Conservation (phyloP, 169 alveolate species). For the Theileria luwenshuni region DNA sequence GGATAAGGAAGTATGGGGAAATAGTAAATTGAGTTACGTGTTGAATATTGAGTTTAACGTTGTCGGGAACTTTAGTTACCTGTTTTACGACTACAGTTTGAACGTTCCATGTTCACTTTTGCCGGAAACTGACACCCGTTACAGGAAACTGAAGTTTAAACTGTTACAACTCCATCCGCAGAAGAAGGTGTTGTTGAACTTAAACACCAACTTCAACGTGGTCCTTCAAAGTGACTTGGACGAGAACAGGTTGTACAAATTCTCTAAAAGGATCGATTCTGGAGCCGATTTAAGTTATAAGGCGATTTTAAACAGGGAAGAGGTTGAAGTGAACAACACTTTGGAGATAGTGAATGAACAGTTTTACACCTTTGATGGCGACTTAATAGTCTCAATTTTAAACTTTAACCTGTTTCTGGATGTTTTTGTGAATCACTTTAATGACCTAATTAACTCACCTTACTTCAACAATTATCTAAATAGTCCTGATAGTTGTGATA, state of each 20-base stretch:
- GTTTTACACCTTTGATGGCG: conserved; percentile 3
- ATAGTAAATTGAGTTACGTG: background rate
- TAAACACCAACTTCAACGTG: background rate
- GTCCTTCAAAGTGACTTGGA: conserved; percentile 9
- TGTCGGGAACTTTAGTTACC: background rate
- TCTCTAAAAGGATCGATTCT: background rate
- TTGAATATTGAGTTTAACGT: background rate
- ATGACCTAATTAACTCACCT: no score
- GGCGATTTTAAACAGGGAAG: no score
- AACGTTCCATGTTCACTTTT: background rate
- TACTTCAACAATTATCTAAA: background rate
- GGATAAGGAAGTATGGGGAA: background rate
- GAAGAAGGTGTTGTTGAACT: conserved; percentile 9
- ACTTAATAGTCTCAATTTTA: background rate
- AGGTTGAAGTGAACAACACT: background rate
- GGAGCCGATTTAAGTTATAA: conserved; percentile 4
- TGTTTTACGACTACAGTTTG: conserved; percentile 1
- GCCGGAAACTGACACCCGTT: background rate
- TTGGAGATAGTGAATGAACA: background rate
- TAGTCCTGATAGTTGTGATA: background rate
- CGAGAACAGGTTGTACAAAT: background rate
- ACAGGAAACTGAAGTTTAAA: background rate
- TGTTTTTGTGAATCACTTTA: conserved; percentile 10
- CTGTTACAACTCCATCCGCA: conserved; percentile 3
- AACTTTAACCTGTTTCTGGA: conserved; percentile 1